Evolutionary conservation across 1,284 basidiomycete genomes (phyloP), one percentile per base, ranked within the genome.

Genomic region (Austroboletus niveus): DNA sequence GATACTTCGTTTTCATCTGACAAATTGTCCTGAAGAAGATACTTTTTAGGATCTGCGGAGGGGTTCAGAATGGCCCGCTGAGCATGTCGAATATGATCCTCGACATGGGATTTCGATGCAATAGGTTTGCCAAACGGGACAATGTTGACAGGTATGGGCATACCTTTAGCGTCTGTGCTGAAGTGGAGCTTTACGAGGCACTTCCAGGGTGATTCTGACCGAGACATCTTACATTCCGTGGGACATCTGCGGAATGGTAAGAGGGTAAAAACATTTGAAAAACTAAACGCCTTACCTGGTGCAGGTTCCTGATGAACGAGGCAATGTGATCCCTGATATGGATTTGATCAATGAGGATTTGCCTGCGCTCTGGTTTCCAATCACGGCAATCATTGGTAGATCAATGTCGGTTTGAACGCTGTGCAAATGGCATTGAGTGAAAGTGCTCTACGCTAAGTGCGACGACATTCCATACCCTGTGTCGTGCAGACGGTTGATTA

Each of bases 311-410:
- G 72, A 67, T 4, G 83, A 82, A 5, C 86, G 78, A 15, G 87
- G 87, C 0, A 90, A 68, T 0, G 77, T 84, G 47, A 89, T 80
- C 0, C 85, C 85, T 15, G 82, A 86, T 30, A 90, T 87, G 0
- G 84, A 77, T 58, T 90, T 86, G 15, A 90, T 87, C 2, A 89
- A 71, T 0, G 85, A 87, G 0, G 84, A 87, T 57, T 90, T 90
- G 0, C 87, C 88, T 0, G 83, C 82, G 43, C 81, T 85, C 56
- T 87, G 85, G 8, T 72, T 76, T 0, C 85, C 85, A 8, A 87
- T 77, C 42, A 85, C 87, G 0, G 81, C 84, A 15, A 89, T 86
- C 57, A 80, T 75, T 0, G 87, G 87, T 0, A 89, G 69, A 59
- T 88, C 84, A 4, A 89, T 79, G 45, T 88, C 84, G 1, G 77